Evolutionary conservation across 495 filamentous ascomycete species (phyloP).

Genomic region (Xylaria castorea): DNA sequence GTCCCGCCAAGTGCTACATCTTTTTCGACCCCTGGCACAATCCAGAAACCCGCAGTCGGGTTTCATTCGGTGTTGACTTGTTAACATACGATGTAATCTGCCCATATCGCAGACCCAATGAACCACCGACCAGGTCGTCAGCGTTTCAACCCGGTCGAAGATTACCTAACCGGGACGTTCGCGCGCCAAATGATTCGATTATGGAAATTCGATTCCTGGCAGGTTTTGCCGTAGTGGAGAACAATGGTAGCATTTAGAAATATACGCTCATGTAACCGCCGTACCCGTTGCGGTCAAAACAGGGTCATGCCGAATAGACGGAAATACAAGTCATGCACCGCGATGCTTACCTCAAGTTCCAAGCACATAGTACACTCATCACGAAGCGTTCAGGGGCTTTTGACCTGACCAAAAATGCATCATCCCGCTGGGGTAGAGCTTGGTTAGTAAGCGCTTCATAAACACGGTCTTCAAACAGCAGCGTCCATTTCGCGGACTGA

Average conservation of each 20-base stretch:
- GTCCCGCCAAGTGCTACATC: constrained; percentile 6
- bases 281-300: neutral
- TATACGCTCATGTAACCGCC: neutral
- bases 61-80: constrained; percentile 10
- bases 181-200: constrained; percentile 22
- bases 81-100: constrained; percentile 16
- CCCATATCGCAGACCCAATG: neutral
- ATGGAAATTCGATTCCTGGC: neutral
- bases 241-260: neutral
- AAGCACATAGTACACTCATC: neutral
- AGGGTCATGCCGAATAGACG: neutral
- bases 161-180: constrained; percentile 9
- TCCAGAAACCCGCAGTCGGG: constrained; percentile 4
- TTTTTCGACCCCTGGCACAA: neutral
- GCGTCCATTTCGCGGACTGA: neutral
- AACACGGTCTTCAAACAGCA: neutral
- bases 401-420: constrained; percentile 35
- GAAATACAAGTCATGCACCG: neutral
- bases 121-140: neutral
- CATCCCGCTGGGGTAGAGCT: constrained; percentile 17
- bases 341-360: neutral
- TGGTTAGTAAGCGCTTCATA: constrained; percentile 5
- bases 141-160: constrained; percentile 13
- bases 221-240: constrained; percentile 14
- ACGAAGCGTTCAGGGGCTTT: constrained; percentile 21